Conservation (phyloP, 371 early-diverging fungal species). For the Nosema muscidifuracis region DNA sequence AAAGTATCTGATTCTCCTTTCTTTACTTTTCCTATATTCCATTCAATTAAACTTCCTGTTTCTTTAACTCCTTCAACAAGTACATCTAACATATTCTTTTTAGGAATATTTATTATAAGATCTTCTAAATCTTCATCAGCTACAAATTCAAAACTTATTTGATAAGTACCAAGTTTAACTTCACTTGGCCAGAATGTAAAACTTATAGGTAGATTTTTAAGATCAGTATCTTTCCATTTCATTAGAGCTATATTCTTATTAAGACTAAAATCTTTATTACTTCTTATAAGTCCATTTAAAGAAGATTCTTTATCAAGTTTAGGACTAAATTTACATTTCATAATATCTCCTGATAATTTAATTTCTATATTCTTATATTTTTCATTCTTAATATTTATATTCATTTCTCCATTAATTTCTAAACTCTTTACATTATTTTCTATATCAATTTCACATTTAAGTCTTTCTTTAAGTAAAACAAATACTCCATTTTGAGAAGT, state of each 20-base stretch:
- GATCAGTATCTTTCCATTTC: constrained; percentile 50
- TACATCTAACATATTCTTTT: constrained; percentile 29
- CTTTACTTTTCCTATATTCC: constrained; percentile 25
- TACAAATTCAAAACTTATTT: constrained; percentile 36
- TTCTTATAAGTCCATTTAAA: constrained; percentile 29
- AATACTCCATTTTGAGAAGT: constrained; percentile 30
- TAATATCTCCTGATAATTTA: constrained; percentile 11
- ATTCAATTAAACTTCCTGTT: constrained; percentile 15
- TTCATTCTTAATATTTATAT: constrained; percentile 49
- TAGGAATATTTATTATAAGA: constrained; percentile 36
- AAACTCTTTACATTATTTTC: constrained; percentile 48
- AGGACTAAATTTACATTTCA: constrained; percentile 50
- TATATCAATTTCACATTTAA: constrained; percentile 51
- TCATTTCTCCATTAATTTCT: constrained; percentile 51
- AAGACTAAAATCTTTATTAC: constrained; percentile 48
- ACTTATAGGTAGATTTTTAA: constrained; percentile 34
- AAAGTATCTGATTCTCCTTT: constrained; percentile 31
- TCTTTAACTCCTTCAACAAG: constrained; percentile 17
- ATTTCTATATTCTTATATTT: constrained; percentile 40
- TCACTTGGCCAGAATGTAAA: constrained; percentile 58
- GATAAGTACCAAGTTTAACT: constrained; percentile 30
- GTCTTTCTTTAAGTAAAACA: constrained; percentile 53
- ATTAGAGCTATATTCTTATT: constrained; percentile 58
- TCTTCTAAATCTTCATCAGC: constrained; percentile 41
- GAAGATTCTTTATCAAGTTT: constrained; percentile 48